Evolutionary conservation across 2,329 filamentous ascomycete genomes (phyloP).

Genomic region (Scedosporium minutisporum): DNA sequence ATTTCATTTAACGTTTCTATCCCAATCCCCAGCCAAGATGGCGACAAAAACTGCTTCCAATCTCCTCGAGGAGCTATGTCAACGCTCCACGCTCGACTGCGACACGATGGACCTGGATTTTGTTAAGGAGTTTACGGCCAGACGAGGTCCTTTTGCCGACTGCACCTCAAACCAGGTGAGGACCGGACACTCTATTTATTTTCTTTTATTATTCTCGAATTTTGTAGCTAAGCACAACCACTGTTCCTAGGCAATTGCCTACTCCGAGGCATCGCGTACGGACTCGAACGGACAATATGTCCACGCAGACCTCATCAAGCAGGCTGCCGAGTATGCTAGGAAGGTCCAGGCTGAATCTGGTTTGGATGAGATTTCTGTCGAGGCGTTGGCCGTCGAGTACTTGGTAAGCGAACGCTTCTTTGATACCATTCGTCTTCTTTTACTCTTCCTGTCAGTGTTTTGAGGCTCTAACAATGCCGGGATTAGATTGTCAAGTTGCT

Average conservation of each 20-base stretch:
- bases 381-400: conserved; percentile 46
- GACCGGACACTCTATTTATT: neutral
- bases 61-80: conserved; percentile 18
- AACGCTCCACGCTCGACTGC: conserved; percentile 21
- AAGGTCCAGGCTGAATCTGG: conserved; percentile 12
- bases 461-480: neutral
- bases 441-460: neutral
- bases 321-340: conserved; percentile 16
- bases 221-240: neutral
- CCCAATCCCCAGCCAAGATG: neutral
- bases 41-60: neutral
- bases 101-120: conserved; percentile 23
- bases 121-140: conserved; percentile 16
- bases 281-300: conserved; percentile 14
- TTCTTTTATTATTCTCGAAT: neutral
- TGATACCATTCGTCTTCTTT: conserved; percentile 9
- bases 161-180: conserved; percentile 26
- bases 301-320: conserved; percentile 19
- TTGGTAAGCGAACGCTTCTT: conserved; percentile 25
- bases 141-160: conserved; percentile 24
- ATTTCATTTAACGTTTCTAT: neutral
- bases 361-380: conserved; percentile 15
- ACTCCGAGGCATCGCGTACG: conserved; percentile 19
- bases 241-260: conserved; percentile 22
- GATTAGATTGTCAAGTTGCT: conserved; percentile 46